Evolutionary conservation across 139 green algal species (phyloP), one percentile per base, ranked within the genome.

Genomic region (Picochlorum sp.): DNA sequence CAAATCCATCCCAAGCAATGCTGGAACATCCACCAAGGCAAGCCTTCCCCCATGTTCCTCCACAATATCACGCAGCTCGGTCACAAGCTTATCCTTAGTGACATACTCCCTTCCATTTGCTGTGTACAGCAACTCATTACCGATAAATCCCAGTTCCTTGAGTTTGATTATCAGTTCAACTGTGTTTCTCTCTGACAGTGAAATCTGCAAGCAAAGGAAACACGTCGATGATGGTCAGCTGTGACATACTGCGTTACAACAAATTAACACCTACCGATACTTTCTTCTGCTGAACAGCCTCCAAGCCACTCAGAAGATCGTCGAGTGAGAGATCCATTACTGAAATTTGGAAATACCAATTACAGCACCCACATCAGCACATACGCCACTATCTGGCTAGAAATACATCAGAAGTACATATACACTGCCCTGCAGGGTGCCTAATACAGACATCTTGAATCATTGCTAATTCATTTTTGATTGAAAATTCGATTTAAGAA

Each of bases 121-220:
- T 44, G 83, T 95, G 69, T 95, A 78, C 44, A 95, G 79, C 61
- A 96, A 64, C 9, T 87, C 82, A n/a, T 85, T 77, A 1, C 80
- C 81, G 32, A 95, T 56, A 26, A 94, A 59, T 16, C 84, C 82
- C 18, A 90, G 71, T 56, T 81, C 56, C 61, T 88, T 84, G 2
- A 96, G 74, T 71, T 94, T 94, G 65, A 73, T 86, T 2, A 96
- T 75, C 21, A 96, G 69, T 71, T 96, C 90, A 15, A 96, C 81
- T 5, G 94, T 79, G 57, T 95, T 96, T 23, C 89, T 71, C 45
- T 96, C 90, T 2, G 77, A 89, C 2, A 96, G 74, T 15, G 81
- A 70, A 0, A 76, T 66, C 65, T 90, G 65, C 51, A 20, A 7
- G 7, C 34, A 41, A 6, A 72, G 14, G 15, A 15, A 30, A 23